Evolutionary conservation across 345 rosid species (phyloP).

Genomic region (Lepidium aucheri): DNA sequence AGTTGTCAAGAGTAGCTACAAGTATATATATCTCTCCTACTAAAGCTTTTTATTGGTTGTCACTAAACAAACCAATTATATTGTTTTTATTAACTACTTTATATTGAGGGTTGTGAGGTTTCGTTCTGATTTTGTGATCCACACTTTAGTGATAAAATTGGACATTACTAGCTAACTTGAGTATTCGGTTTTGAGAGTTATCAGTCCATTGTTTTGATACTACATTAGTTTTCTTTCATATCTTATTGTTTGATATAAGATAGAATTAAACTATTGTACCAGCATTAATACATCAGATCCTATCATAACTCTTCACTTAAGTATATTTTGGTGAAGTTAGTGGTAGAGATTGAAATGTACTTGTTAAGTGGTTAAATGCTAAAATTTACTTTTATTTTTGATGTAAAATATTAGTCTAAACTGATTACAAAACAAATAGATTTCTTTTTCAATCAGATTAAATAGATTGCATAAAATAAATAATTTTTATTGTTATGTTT

Average conservation of each 20-base stretch:
- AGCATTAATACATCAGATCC: no score
- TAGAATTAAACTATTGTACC: no score
- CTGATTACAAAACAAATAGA: no score
- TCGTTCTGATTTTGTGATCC: slow-evolving; percentile 1
- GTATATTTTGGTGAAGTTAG: no score
- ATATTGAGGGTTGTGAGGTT: background rate
- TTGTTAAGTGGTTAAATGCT: no score
- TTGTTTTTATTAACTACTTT: background rate
- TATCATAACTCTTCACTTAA: no score
- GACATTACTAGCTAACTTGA: background rate
- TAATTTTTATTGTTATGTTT: no score
- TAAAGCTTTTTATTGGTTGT: slow-evolving; percentile 32
- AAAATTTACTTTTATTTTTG: no score
- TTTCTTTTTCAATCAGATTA: no score
- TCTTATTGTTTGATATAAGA: background rate
- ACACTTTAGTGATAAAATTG: background rate
- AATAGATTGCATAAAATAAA: no score
- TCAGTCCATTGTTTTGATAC: background rate
- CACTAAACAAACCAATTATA: slow-evolving; percentile 32
- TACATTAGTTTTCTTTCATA: background rate
- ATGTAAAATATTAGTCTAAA: no score
- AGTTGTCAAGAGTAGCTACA: slow-evolving; percentile 15
- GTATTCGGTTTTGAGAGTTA: background rate
- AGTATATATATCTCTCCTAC: background rate
- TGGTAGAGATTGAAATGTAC: no score